These are phyloP conservation scores for Pichia sporocuriosa DNA, from an alignment of 805 yeast species.

Conservation along the genomic window DNA sequence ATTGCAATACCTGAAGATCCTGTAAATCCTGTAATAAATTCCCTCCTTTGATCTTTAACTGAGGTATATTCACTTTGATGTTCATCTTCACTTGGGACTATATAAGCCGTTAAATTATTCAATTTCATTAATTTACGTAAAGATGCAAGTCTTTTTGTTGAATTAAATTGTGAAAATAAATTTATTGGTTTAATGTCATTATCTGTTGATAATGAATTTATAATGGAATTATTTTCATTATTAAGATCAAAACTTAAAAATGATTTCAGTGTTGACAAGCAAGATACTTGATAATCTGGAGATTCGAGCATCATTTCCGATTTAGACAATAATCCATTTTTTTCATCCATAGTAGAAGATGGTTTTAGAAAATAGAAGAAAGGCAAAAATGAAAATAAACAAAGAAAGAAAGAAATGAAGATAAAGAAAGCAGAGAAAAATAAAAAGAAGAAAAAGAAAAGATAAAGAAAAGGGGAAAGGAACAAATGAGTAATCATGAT, in stretches of 20 bases:
- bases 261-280: slow-evolving; percentile 8
- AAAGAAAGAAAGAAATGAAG: too few relatives aligned
- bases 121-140: slow-evolving; percentile 41
- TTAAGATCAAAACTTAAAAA: not conserved
- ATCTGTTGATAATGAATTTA: not conserved
- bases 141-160: slow-evolving; percentile 31
- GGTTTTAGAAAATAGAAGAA: not conserved
- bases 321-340: too few relatives aligned
- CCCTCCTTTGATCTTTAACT: slow-evolving; percentile 72
- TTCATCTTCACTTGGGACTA: slow-evolving; percentile 75
- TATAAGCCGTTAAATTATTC: slow-evolving; percentile 32
- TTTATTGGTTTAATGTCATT: not conserved
- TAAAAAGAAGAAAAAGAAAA: not conserved
- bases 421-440: too few relatives aligned
- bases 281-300: slow-evolving; percentile 11
- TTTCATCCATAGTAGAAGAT: not conserved
- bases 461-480: not conserved
- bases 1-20: slow-evolving; percentile 93
- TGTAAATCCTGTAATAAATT: slow-evolving; percentile 78
- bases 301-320: slow-evolving; percentile 6
- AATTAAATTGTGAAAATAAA: slow-evolving; percentile 18
- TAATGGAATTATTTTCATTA: not conserved
- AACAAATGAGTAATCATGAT: too few relatives aligned
- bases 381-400: not conserved
- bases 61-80: slow-evolving; percentile 91